phyloP scores from a whole-genome alignment of 2,329 filamentous ascomycete genomes.

The Magnaporthiopsis rhizophila region DNA sequence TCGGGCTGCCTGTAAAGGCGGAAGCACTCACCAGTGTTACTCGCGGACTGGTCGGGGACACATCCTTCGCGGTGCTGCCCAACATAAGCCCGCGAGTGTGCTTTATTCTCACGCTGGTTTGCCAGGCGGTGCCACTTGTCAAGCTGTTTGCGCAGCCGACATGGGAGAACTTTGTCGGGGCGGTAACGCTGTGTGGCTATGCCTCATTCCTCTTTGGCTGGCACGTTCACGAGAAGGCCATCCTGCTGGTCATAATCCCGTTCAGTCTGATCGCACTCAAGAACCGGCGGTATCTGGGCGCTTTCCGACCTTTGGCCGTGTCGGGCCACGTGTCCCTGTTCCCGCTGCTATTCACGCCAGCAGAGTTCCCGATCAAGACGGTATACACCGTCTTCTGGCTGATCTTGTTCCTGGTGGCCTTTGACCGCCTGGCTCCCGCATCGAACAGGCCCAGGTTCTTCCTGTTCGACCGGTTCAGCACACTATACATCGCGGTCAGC shows the following conservation, averaged over 20 bases:
- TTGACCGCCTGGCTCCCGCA: slow-evolving; percentile 81
- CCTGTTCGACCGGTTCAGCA: slow-evolving; percentile 81
- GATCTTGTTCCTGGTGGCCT: slow-evolving; percentile 73
- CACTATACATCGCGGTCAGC: slow-evolving; percentile 81
- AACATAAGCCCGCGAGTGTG: slow-evolving; percentile 74
- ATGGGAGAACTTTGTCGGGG: slow-evolving; percentile 84
- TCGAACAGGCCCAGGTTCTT: slow-evolving; percentile 75
- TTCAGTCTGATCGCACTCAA: slow-evolving; percentile 88
- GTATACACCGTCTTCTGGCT: slow-evolving; percentile 92
- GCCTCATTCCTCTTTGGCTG: slow-evolving; percentile 96
- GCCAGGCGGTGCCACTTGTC: slow-evolving; percentile 70
- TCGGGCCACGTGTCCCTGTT: slow-evolving; percentile 94
- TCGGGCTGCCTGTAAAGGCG: slow-evolving; percentile 65
- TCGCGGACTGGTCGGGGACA: slow-evolving; percentile 85
- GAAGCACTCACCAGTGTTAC: slow-evolving; percentile 83
- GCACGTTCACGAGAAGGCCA: slow-evolving; percentile 98
- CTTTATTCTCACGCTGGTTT: slow-evolving; percentile 73
- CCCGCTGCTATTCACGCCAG: slow-evolving; percentile 82
- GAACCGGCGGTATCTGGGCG: slow-evolving; percentile 82
- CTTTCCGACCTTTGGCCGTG: slow-evolving; percentile 85
- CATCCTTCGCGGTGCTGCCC: slow-evolving; percentile 85
- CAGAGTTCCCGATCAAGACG: slow-evolving; percentile 90
- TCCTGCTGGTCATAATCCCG: slow-evolving; percentile 87
- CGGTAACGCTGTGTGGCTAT: slow-evolving; percentile 87
- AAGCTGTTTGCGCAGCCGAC: slow-evolving; percentile 75